phyloP scores from a whole-genome alignment of 768 basidiomycete species.

The Boletus rubroflammeus region DNA sequence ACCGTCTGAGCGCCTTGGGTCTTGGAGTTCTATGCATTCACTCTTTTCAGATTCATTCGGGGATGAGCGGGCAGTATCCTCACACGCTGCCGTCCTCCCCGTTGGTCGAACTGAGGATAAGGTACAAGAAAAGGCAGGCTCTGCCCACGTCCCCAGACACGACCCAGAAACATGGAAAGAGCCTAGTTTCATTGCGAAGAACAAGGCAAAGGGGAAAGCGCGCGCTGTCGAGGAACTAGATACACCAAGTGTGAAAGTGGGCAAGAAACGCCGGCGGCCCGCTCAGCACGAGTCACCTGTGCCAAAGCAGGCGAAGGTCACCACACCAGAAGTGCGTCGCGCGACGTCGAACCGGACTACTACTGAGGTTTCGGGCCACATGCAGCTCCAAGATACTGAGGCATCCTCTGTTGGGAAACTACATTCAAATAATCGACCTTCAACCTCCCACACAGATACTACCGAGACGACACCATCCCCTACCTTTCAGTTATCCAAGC shows the following conservation, averaged over 20 bases:
- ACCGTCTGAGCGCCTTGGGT: neutral
- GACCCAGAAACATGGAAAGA: constrained; percentile 30
- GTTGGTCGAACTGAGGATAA: neutral
- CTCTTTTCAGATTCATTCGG: constrained; percentile 24
- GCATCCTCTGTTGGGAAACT: neutral
- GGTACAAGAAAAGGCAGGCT: neutral
- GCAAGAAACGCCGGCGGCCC: constrained; percentile 17
- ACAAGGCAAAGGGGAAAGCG: constrained; percentile 20
- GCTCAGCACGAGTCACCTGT: constrained; percentile 3
- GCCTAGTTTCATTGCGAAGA: constrained; percentile 30
- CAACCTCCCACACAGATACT: neutral
- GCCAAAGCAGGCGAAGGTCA: constrained; percentile 14
- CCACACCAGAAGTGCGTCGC: neutral
- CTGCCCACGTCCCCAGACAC: constrained; percentile 11
- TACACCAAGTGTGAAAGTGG: neutral
- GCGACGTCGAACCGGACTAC: neutral
- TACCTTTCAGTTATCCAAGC: neutral
- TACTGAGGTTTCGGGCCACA: neutral
- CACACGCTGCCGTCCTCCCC: neutral
- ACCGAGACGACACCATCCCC: neutral
- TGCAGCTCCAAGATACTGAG: neutral
- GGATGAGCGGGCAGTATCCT: neutral
- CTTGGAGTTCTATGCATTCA: constrained; percentile 19
- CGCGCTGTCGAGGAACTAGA: constrained; percentile 5
- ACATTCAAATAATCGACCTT: neutral